phyloP scores from a whole-genome alignment of 1,139 yeast species.

The Kodamaea sp. region DNA sequence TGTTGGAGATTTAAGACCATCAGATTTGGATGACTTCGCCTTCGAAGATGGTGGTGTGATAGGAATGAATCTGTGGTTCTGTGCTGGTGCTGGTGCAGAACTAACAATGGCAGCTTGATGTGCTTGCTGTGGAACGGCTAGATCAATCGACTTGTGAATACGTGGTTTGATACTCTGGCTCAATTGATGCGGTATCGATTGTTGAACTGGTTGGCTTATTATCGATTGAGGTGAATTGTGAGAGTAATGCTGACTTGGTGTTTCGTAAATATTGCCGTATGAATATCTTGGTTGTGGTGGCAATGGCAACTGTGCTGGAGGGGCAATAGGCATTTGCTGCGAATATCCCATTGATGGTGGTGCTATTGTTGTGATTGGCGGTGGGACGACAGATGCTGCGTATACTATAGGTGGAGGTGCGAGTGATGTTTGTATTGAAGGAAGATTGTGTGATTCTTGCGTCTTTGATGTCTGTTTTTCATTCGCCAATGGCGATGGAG shows the following conservation, averaged over 20 bases:
- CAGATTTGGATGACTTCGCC: constrained; percentile 26
- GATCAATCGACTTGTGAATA: too few relatives aligned
- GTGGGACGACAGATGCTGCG: constrained; percentile 7
- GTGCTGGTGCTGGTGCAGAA: constrained; percentile 6
- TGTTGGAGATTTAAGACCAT: constrained; percentile 36
- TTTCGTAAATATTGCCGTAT: constrained; percentile 5
- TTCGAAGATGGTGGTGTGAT: constrained; percentile 43
- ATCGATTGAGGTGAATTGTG: constrained; percentile 8
- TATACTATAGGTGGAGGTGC: constrained; percentile 9
- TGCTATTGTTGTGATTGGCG: constrained; percentile 11
- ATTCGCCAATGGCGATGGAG: constrained; percentile 10
- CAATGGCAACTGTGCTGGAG: constrained; percentile 2
- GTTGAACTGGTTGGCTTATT: too few relatives aligned
- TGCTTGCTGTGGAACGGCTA: neutral
- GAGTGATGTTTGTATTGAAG: constrained; percentile 1
- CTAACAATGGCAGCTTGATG: constrained; percentile 1
- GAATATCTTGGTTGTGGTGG: constrained; percentile 1
- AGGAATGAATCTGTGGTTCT: constrained; percentile 35
- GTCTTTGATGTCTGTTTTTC: neutral
- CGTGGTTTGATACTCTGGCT: too few relatives aligned
- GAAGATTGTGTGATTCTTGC: neutral
- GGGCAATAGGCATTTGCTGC: neutral
- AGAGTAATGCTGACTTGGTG: constrained; percentile 7
- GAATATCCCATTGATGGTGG: neutral
- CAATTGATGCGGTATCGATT: too few relatives aligned